Conservation (phyloP, 257 asterid genomes). For the Gynochthodes officinalis region DNA sequence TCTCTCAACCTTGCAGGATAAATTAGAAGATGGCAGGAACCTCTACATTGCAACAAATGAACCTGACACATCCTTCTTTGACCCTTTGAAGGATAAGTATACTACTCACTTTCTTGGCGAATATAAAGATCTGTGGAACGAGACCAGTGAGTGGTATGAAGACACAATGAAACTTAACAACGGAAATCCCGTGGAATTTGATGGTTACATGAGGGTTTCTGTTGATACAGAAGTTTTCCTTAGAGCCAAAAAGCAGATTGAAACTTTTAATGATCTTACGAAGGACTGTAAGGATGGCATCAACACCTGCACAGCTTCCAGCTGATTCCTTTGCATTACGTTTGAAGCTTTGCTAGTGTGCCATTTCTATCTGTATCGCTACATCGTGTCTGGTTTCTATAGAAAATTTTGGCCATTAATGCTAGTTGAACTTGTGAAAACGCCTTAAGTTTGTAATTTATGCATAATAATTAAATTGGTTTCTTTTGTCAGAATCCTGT, state of each 20-base stretch:
- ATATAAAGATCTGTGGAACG: slow-evolving; percentile 68
- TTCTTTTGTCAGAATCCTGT: not conserved
- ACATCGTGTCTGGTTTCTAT: not conserved
- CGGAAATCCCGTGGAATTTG: slow-evolving; percentile 73
- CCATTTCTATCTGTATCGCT: not conserved
- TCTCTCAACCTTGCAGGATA: slow-evolving; percentile 39
- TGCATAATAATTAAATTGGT: not conserved
- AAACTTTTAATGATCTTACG: slow-evolving; percentile 78
- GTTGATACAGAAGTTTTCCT: slow-evolving; percentile 78
- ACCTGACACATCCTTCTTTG: slow-evolving; percentile 39
- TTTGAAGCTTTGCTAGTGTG: slow-evolving; percentile 11
- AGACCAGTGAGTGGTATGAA: slow-evolving; percentile 61
- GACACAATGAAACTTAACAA: slow-evolving; percentile 62
- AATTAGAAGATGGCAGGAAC: slow-evolving; percentile 52
- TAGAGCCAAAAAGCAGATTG: slow-evolving; percentile 72
- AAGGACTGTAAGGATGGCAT: slow-evolving; percentile 78
- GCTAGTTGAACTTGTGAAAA: slow-evolving; percentile 5
- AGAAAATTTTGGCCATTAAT: slow-evolving; percentile 8
- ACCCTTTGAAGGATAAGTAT: slow-evolving; percentile 70
- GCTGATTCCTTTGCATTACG: slow-evolving; percentile 22
- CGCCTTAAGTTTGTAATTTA: slow-evolving; percentile 2
- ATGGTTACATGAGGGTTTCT: slow-evolving; percentile 72
- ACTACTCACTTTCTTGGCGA: slow-evolving; percentile 73
- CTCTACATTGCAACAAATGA: slow-evolving; percentile 68
- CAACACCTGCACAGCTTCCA: slow-evolving; percentile 51